phyloP scores from a whole-genome alignment of 2,329 filamentous ascomycete species.

The Botrytis elliptica region DNA sequence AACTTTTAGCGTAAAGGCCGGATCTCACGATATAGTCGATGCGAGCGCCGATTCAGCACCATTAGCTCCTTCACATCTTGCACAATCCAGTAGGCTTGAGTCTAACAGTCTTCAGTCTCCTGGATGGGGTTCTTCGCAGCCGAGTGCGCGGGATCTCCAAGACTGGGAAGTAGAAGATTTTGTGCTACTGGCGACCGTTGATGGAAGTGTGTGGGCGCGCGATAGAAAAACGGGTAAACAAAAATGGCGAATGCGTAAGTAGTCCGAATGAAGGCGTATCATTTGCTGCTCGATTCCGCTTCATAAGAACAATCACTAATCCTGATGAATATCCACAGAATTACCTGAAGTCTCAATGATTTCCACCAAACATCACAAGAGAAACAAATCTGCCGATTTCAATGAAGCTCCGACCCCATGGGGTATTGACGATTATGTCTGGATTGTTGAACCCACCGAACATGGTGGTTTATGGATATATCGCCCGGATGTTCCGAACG shows the following conservation, averaged over 20 bases:
- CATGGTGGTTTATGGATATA: conserved; percentile 88
- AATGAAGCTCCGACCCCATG: conserved; percentile 51
- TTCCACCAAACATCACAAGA: conserved; percentile 78
- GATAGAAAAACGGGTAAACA: conserved; percentile 82
- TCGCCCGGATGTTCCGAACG: conserved; percentile 60
- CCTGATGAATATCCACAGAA: conserved; percentile 68
- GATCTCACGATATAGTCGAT: conserved; percentile 54
- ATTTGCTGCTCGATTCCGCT: background rate
- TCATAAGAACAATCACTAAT: conserved; percentile 42
- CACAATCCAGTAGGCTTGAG: conserved; percentile 88
- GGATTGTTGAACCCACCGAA: conserved; percentile 89
- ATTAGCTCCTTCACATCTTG: conserved; percentile 93
- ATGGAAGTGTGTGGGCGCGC: conserved; percentile 90
- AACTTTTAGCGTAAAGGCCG: conserved; percentile 34
- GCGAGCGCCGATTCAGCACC: conserved; percentile 89
- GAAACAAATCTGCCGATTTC: conserved; percentile 61
- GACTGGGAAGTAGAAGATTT: conserved; percentile 99
- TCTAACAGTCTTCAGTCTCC: conserved; percentile 56
- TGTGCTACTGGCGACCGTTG: conserved; percentile 99
- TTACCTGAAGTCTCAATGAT: conserved; percentile 61
- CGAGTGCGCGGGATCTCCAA: conserved; percentile 88
- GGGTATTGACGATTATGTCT: conserved; percentile 80
- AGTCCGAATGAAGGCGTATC: background rate
- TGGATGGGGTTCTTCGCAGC: conserved; percentile 75
- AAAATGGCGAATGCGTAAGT: conserved; percentile 57